Percentiles rank a stretch among this genome's conserved stretches.
Evolutionary conservation across 2,329 filamentous ascomycete species (phyloP).

Genomic region (Aspergillus ustus): DNA sequence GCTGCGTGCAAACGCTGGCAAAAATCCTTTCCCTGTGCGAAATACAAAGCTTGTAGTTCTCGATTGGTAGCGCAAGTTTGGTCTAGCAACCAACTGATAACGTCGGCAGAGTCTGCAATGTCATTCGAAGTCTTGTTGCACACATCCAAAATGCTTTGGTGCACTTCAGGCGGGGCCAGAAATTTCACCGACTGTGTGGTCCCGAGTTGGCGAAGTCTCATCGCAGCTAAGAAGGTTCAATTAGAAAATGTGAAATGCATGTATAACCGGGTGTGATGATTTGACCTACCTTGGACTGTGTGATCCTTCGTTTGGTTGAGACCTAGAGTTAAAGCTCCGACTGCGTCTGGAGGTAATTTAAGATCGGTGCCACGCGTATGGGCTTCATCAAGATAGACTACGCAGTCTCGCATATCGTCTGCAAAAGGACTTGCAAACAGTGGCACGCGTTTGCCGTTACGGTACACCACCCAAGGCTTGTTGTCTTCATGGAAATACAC

Average conservation of each 20-base stretch:
- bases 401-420: conserved; percentile 55
- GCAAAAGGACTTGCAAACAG: conserved; percentile 60
- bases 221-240: conserved; percentile 55
- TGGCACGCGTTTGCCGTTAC: conserved; percentile 44
- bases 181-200: conserved; percentile 60
- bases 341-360: conserved; percentile 54
- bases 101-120: conserved; percentile 53
- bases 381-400: conserved; percentile 65
- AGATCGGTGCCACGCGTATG: conserved; percentile 67
- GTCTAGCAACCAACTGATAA: conserved; percentile 66
- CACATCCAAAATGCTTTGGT: conserved; percentile 63
- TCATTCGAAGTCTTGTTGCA: conserved; percentile 34
- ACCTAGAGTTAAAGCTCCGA: conserved; percentile 61
- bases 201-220: conserved; percentile 65
- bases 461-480: conserved; percentile 51
- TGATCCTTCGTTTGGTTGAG: conserved; percentile 64
- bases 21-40: conserved; percentile 65
- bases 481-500: conserved; percentile 59
- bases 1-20: conserved; percentile 60
- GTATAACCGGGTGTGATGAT: neutral
- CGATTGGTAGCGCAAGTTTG: conserved; percentile 66
- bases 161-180: conserved; percentile 63
- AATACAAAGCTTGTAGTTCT: conserved; percentile 62
- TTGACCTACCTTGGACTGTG: conserved; percentile 59
- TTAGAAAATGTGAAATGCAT: neutral